A percentile compares a stretch with the other conserved stretches of the same genome.
These are phyloP conservation scores for Carex myosuroides DNA, from an alignment of 176 grass and related monocot species.

Conservation along the genomic window DNA sequence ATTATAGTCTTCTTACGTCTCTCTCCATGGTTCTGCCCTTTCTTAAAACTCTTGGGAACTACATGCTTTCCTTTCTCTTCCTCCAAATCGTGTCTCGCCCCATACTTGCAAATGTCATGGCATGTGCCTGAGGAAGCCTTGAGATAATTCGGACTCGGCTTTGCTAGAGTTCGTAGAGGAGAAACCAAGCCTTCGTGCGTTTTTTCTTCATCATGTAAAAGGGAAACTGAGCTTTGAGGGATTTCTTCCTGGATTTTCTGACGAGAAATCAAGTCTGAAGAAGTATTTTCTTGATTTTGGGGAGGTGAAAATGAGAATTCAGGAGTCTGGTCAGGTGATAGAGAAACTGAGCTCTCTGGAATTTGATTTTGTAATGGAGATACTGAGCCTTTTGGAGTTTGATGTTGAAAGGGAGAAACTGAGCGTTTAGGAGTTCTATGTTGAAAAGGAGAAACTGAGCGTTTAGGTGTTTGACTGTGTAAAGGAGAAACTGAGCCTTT, in stretches of 20 bases:
- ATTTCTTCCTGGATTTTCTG: background rate
- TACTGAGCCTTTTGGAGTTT: background rate
- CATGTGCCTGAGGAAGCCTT: slow-evolving; percentile 47
- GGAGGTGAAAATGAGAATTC: background rate
- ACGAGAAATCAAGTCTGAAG: background rate
- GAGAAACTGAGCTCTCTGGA: background rate
- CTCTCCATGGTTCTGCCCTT: background rate
- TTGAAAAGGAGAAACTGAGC: slow-evolving; percentile 1
- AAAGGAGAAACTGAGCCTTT: slow-evolving; percentile 19
- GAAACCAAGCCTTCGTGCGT: background rate
- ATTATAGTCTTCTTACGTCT: slow-evolving; percentile 13
- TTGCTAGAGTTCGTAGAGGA: background rate
- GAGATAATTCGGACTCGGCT: slow-evolving; percentile 39
- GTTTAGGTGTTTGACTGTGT: background rate
- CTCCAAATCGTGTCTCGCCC: slow-evolving; percentile 25
- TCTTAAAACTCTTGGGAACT: slow-evolving; percentile 11
- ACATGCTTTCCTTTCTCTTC: slow-evolving; percentile 15
- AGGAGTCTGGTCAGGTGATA: background rate
- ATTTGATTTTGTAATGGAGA: background rate
- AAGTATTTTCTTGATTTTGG: background rate
- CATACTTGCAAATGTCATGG: slow-evolving; percentile 67
- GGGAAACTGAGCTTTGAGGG: background rate
- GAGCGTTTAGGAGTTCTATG: background rate
- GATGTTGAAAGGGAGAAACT: background rate
- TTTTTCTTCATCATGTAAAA: background rate